phyloP scores from a whole-genome alignment of 139 green algal species.

The Chlorella sp. region DNA sequence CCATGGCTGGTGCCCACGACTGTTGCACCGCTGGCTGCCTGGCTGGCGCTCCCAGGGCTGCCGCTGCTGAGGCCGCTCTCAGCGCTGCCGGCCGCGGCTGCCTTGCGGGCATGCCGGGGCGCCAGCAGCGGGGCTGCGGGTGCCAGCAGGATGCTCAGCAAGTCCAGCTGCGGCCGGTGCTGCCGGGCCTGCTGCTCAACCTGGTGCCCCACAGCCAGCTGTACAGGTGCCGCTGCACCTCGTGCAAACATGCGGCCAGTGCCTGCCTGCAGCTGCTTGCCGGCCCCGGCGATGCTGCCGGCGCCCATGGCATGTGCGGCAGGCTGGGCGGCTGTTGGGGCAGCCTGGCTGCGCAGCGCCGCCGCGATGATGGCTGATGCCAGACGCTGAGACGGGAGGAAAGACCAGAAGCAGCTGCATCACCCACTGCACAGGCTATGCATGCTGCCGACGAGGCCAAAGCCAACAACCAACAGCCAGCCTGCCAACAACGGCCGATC shows the following conservation, averaged over 20 bases:
- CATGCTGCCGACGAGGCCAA: too few relatives aligned
- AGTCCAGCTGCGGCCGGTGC: not conserved
- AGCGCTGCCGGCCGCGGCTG: not conserved
- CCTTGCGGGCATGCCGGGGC: not conserved
- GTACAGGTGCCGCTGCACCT: not conserved
- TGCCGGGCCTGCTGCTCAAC: not conserved
- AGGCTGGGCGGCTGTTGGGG: not conserved
- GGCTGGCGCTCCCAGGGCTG: too few relatives aligned
- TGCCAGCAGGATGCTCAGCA: conserved; percentile 8
- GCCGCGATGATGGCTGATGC: too few relatives aligned
- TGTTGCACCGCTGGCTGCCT: too few relatives aligned
- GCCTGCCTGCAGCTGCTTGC: not conserved
- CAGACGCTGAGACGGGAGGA: too few relatives aligned
- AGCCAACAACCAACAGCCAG: too few relatives aligned
- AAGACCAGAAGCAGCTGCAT: too few relatives aligned
- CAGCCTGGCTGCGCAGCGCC: not conserved
- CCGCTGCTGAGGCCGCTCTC: not conserved
- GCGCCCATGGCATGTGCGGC: not conserved
- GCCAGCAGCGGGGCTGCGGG: conserved; percentile 3
- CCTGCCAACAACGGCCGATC: too few relatives aligned
- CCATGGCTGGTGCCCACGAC: too few relatives aligned
- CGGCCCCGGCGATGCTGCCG: not conserved
- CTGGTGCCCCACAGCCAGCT: not conserved
- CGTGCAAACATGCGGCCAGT: not conserved
- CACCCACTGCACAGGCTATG: too few relatives aligned